Conservation (phyloP, 352 stramenopile genomes). For the Phytophthora aleatoria region DNA sequence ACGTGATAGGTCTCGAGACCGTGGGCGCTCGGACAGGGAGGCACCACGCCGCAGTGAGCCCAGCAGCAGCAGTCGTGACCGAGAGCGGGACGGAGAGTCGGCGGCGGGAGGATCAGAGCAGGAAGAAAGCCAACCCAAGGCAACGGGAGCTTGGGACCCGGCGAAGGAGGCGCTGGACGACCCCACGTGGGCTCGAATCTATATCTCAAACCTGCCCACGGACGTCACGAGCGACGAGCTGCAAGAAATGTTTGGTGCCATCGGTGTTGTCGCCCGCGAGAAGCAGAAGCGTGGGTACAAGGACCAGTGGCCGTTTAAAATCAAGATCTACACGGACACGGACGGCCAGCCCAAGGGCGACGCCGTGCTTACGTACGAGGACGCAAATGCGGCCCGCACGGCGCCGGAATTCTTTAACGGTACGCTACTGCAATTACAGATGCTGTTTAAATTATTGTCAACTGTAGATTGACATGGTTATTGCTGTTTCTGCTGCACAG, state of each 20-base stretch:
- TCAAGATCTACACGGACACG: constrained; percentile 88
- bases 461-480: constrained; percentile 5
- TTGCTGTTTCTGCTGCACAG: constrained; percentile 28
- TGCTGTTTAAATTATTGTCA: constrained; percentile 1
- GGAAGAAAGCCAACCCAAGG: constrained; percentile 36
- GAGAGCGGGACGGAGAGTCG: constrained; percentile 36
- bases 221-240: constrained; percentile 82
- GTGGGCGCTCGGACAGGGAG: constrained; percentile 41
- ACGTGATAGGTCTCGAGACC: constrained; percentile 34
- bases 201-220: constrained; percentile 83
- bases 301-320: constrained; percentile 91
- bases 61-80: constrained; percentile 33
- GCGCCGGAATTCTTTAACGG: constrained; percentile 87
- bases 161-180: constrained; percentile 82
- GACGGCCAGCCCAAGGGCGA: constrained; percentile 78
- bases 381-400: constrained; percentile 80
- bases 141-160: constrained; percentile 65
- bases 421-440: constrained; percentile 29
- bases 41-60: constrained; percentile 38
- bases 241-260: constrained; percentile 85
- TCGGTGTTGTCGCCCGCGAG: constrained; percentile 81
- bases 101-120: constrained; percentile 4
- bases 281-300: constrained; percentile 90
- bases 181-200: constrained; percentile 84
- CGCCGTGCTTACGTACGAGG: constrained; percentile 86